These are phyloP conservation scores for Pythium dissotocum DNA, from an alignment of 352 stramenopile genomes.

Conservation along the genomic window DNA sequence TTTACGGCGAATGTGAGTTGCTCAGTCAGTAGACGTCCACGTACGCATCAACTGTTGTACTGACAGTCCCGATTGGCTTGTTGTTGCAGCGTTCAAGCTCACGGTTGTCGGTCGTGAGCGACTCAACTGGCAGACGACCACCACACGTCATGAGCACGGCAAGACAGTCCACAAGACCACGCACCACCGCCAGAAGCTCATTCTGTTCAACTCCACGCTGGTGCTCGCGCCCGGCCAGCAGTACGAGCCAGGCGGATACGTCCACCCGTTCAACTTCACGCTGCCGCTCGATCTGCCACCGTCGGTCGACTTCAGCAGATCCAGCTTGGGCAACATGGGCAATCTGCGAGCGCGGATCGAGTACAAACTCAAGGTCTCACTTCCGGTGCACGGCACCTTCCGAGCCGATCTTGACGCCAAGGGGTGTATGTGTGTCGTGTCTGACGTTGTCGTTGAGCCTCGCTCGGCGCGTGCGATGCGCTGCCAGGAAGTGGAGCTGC, in stretches of 20 bases:
- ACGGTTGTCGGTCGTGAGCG: conserved; percentile 18
- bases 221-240: conserved; percentile 8
- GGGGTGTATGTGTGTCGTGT: conserved; percentile 7
- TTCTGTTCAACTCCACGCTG: conserved; percentile 17
- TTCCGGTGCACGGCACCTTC: conserved; percentile 12
- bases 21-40: background rate
- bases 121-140: conserved; percentile 20
- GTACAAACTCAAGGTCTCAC: conserved; percentile 20
- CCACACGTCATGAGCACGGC: background rate
- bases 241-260: conserved; percentile 17
- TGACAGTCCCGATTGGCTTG: background rate
- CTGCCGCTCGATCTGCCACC: conserved; percentile 14
- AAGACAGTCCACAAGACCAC: conserved; percentile 9
- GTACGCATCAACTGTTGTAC: background rate
- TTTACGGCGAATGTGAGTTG: conserved; percentile 8
- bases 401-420: conserved; percentile 17
- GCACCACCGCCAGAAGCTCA: conserved; percentile 19
- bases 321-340: conserved; percentile 11
- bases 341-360: conserved; percentile 17
- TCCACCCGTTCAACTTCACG: conserved; percentile 18
- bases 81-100: conserved; percentile 12
- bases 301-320: conserved; percentile 13
- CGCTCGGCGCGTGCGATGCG: conserved; percentile 6
- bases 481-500: conserved; percentile 12
- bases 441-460: background rate